Base-by-base conservation (phyloP, 176 grass and related monocot species). In the Poa pratensis region DNA sequence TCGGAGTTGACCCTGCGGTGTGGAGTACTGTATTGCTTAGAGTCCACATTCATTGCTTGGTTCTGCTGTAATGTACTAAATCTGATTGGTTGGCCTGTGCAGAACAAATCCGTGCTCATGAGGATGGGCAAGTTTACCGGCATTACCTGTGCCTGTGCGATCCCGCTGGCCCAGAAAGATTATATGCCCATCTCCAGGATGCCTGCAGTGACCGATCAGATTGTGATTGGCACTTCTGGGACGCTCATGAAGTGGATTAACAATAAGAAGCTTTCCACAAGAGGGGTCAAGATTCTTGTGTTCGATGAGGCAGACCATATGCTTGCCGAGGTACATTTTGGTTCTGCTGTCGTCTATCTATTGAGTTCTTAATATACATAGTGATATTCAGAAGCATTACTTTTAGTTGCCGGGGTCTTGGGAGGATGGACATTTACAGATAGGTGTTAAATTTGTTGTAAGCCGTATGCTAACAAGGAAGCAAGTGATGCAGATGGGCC, bases 251-350 rank as follows among this genome's bases (percentile, higher is more conserved):
- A 95, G 59, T 95, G 93, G 96, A 90, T 90, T 64, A 82, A 34
- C 22, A 48, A 73, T 78, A 94, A 76, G 70, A 98, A 95, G 65
- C 60, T 95, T 59, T 35, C 83, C 0, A 98, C 93, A 7, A 90
- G 83, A 69, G 89, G 84, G 23, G 82, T 98, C 75, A 95, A 92
- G 80, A 84, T 98, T 83, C 77, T 98, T 90, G 93, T 95, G 20
- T 98, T 95, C 69, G 93, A 95, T 63, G 93, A 95, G 85, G 95
- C 92, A 12, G 91, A 95, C 43, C 92, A 95, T 75, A 95, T 95
- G 91, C 84, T 95, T 84, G 80, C 88, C 14, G 88, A 97, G 92
- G 92, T 97, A 62, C 63, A 20, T 17, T 69, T 90, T 48, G 28
- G 10, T 50, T 80, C 13, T 40, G 9, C 73, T 79, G 10, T 63